Evolutionary conservation across 768 basidiomycete species (phyloP), one percentile per base, ranked within the genome.

Genomic region (Kwoniella heveanensis): DNA sequence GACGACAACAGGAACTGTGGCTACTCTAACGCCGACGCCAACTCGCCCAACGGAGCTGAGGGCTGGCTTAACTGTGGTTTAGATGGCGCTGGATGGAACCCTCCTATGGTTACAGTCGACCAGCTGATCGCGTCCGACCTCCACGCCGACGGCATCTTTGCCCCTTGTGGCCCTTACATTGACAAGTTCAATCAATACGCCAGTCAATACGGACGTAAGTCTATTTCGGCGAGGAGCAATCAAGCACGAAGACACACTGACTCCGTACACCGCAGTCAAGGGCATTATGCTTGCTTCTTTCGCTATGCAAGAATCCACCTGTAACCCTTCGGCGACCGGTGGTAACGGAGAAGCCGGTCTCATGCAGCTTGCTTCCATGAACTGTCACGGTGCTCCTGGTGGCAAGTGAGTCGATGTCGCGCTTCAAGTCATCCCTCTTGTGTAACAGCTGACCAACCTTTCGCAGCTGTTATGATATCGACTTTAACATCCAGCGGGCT

Each of bases 281-380:
- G 62, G 62, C 26, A 90, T 92, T 76, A 81, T 94, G 67, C 79
- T 94, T 37, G 92, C 91, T 1, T 84, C 91, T 0, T 88, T 95
- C 68, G 91, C 91, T 30, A 88, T 95, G 88, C 91, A 94, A 77
- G 93, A 95, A 77, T 86, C 85, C 30, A 82, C 82, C 39, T 95
- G 92, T 83, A 87, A 88, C 68, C 84, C 87, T 1, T 62, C 80
- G 17, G 85, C 84, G 6, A 82, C 86, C 49, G 91, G 91, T 55
- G 88, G 87, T 17, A 89, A 83, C 22, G 89, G 90, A 48, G 91
- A 92, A 78, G 88, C 90, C 72, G 91, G 90, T 30, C 80, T 92
- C 24, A 92, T 92, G 91, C 91, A 93, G 78, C 83, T 93, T 66
- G 89, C 89, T 19, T 73, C 79, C 44, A 89, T 90, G 66, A 93